Evolutionary conservation across 495 filamentous ascomycete genomes (phyloP), one percentile per base, ranked within the genome.

Genomic region (Penicillium manginii): DNA sequence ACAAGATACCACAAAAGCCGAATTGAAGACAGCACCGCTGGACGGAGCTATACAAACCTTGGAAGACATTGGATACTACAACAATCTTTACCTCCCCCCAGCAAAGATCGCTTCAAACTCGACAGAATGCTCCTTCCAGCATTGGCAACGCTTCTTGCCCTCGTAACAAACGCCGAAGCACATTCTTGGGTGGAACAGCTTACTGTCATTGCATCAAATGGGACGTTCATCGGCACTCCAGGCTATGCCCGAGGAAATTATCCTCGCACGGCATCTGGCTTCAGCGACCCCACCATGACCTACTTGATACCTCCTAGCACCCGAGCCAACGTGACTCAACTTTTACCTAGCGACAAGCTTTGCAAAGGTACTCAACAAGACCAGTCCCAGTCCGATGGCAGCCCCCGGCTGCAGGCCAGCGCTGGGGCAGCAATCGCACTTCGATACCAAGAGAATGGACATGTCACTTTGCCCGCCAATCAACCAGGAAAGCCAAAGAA

Each of bases 101-200:
- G 17, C n/a, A 43, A 17, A 17, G 40, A 17, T 37, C 29, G 31
- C 22, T 45, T 52, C 3, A 32, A 50, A 29, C 32, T 53, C 29
- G 49, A 48, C 52, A 61, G 23, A 33, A 67, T 67, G 58, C 21
- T 56, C 7, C 17, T 51, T 26, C 53, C 15, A 51, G 23, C 42
- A 2, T 31, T 67, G 52, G 29, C 52, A 40, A 60, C 63, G 52
- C 58, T 75, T 8, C 33, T 78, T 49, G 55, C 68, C 50, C 65
- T 80, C 66, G 81, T 73, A 18, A 58, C 67, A 29, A 68, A 72
- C 35, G 66, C 74, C 23, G 57, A 61, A 43, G 88, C 81, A 22
- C 91, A 96, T 72, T 84, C 87, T 39, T 97, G 93, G 93, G 80
- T 92, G 15, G 91, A 96, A 67, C 71, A 87, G 56, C 71, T 91